A percentile compares a stretch with the other conserved stretches of the same genome.
Conservation (phyloP, 345 rosid genomes). For the Syzygium grande region DNA sequence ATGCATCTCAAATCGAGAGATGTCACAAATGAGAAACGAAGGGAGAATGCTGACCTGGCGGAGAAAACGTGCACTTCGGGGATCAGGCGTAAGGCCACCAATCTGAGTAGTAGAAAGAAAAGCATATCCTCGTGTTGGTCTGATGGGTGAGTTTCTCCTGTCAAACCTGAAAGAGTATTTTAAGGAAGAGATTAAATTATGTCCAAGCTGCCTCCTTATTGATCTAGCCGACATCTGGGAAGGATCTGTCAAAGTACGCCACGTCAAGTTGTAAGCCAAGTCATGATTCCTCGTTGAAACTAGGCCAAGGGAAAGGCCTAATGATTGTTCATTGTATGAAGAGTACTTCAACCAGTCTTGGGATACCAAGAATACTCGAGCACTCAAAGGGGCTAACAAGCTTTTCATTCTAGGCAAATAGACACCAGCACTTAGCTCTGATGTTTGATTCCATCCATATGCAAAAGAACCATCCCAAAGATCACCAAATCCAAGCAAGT, state of each 20-base stretch:
- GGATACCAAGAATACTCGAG: conserved; percentile 59
- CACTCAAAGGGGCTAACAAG: conserved; percentile 50
- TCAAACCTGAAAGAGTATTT: conserved; percentile 73
- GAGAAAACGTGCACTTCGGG: conserved; percentile 66
- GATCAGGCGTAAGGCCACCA: conserved; percentile 90
- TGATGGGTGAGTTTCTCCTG: conserved; percentile 57
- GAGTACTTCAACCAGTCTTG: conserved; percentile 86
- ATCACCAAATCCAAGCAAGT: conserved; percentile 86
- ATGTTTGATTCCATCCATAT: conserved; percentile 71
- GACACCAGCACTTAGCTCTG: conserved; percentile 77
- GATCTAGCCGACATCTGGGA: conserved; percentile 53
- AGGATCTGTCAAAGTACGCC: conserved; percentile 82
- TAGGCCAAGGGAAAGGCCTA: conserved; percentile 84
- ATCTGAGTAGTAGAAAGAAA: conserved; percentile 66
- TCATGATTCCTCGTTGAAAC: conserved; percentile 62
- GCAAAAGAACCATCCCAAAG: conserved; percentile 83
- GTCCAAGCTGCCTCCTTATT: conserved; percentile 88
- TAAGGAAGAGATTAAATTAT: conserved; percentile 63
- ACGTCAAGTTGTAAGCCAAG: conserved; percentile 57
- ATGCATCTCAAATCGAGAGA: background rate
- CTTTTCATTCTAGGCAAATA: conserved; percentile 66
- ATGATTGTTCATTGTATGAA: conserved; percentile 69
- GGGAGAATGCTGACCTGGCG: conserved; percentile 53
- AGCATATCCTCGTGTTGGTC: conserved; percentile 87
- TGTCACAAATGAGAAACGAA: background rate